Percentiles rank a stretch among this genome's conserved stretches.
Evolutionary conservation across 345 rosid species (phyloP).

Genomic region (Arabidopsis arenosa): DNA sequence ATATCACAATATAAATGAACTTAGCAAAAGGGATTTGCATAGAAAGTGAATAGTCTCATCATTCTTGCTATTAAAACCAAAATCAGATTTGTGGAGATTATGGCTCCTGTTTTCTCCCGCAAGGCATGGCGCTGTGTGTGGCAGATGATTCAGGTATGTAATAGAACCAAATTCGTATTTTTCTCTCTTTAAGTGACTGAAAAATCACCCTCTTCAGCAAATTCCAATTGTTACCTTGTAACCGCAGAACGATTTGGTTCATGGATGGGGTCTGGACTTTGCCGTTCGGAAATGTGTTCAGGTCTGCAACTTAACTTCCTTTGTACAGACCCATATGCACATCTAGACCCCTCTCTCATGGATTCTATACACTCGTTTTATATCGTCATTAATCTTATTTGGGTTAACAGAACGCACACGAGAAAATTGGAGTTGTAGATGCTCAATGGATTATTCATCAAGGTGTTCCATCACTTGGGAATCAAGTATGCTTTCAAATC

Average conservation of each 20-base stretch:
- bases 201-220: neutral
- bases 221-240: neutral
- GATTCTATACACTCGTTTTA: neutral
- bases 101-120: constrained; percentile 96
- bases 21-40: neutral
- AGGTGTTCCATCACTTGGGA: constrained; percentile 72
- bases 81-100: constrained; percentile 92
- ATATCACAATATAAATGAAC: neutral
- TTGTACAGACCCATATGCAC: neutral
- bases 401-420: constrained; percentile 57
- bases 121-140: constrained; percentile 97
- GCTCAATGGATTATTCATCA: constrained; percentile 75
- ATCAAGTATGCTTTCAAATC: constrained; percentile 54
- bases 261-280: constrained; percentile 86
- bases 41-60: constrained; percentile 7
- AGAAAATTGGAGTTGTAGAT: constrained; percentile 78
- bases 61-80: neutral
- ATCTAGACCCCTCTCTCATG: constrained; percentile 22
- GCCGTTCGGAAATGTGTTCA: constrained; percentile 68
- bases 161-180: neutral
- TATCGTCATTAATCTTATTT: neutral
- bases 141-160: constrained; percentile 88
- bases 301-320: constrained; percentile 47
- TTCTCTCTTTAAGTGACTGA: neutral
- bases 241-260: constrained; percentile 74